Base-by-base conservation (phyloP, 2,329 filamentous ascomycete genomes). In the Esteya vermicola region DNA sequence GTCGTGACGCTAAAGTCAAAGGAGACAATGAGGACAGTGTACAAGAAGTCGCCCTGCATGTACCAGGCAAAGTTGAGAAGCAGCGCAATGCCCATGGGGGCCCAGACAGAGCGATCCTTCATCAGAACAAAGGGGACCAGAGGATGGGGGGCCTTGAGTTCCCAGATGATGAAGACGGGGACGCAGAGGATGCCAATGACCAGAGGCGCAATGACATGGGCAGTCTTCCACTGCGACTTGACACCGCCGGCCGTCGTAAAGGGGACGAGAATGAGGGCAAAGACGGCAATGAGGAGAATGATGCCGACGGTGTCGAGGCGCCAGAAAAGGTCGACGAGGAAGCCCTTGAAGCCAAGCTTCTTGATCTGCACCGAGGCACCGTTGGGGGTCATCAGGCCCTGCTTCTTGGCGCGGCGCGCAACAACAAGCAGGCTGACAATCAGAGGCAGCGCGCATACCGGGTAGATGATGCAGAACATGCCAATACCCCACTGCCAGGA, bases 71-170 rank as follows among this genome's bases (percentile, higher is more conserved):
- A 72, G 58, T 71, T 73, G 50, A 75, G 61, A 49, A 70, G 56
- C 35, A 63, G 44, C 9, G 66, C 74, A 33, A 81, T 75, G 4
- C 70, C 72, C 23, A 81, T 55, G 5, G 76, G 66, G 6, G 64
- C 73, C 72, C 75, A 80, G 21, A 80, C 67, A n/a, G 64, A 65
- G 19, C 77, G 72, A 50, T 81, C 74, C 54, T 70, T 74, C 50
- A 81, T 62, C 2, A 77, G 60, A 41, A 58, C 41, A 56, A 80
- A 78, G 5, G 76, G 76, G 1, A 78, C 57, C 47, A 80, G 66
- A 55, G 76, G 58, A 42, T 67, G 61, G 60, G 64, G 48, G 49
- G 65, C 55, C 53, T 63, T 44, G 50, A 66, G 46, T 43, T 71
- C 63, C 57, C 67, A 67, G 26, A 68, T 36, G 13, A 70, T 54